Evolutionary conservation across 2,329 filamentous ascomycete species (phyloP).

Genomic region (Colletotrichum melonis): DNA sequence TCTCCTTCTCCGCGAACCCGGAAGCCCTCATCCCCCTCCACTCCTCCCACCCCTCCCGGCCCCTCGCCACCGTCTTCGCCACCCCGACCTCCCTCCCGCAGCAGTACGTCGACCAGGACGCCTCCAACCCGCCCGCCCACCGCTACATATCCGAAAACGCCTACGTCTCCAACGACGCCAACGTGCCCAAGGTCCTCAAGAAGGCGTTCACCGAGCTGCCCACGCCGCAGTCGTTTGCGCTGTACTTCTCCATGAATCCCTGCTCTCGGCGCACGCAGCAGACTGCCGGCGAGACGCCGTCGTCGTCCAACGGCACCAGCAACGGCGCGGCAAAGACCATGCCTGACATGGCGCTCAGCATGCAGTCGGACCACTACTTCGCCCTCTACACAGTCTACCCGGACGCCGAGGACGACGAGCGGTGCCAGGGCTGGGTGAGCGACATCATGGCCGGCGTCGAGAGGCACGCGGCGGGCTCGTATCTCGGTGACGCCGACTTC

Average conservation of each 20-base stretch:
- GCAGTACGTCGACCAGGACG: constrained; percentile 55
- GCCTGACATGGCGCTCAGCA: constrained; percentile 64
- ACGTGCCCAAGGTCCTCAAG: constrained; percentile 57
- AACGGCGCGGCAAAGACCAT: constrained; percentile 36
- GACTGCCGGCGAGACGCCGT: neutral
- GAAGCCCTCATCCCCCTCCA: constrained; percentile 19
- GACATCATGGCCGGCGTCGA: constrained; percentile 53
- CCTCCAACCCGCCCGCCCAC: constrained; percentile 59
- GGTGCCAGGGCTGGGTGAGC: constrained; percentile 57
- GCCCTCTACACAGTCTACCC: constrained; percentile 64
- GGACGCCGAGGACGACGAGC: constrained; percentile 54
- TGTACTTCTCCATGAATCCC: constrained; percentile 65
- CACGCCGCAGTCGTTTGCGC: constrained; percentile 53
- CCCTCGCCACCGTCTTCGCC: constrained; percentile 48
- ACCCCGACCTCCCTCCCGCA: constrained; percentile 50
- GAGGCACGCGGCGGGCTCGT: constrained; percentile 57
- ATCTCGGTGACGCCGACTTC: constrained; percentile 67
- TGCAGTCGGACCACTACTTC: constrained; percentile 68
- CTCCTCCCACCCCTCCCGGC: constrained; percentile 28
- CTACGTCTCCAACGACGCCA: constrained; percentile 59
- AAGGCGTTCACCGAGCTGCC: constrained; percentile 60
- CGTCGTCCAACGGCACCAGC: constrained; percentile 44
- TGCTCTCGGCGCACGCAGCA: constrained; percentile 43
- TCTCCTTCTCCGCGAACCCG: constrained; percentile 52
- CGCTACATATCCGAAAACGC: constrained; percentile 63